Evolutionary conservation across 768 basidiomycete genomes (phyloP).

Genomic region (Trametes elegans): DNA sequence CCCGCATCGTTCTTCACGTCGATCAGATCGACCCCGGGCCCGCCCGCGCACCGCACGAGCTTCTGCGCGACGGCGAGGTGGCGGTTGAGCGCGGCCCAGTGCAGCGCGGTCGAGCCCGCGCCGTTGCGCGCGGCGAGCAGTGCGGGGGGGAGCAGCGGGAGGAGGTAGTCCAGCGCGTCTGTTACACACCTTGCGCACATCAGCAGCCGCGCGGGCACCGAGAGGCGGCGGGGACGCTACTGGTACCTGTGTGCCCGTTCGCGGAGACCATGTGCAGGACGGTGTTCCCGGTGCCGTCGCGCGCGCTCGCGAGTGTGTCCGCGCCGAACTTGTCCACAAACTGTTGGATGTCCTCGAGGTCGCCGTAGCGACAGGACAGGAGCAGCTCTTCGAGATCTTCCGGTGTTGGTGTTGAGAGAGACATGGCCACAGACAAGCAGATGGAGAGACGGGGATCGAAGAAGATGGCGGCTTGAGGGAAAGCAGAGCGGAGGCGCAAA

Average conservation of each 20-base stretch:
- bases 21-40: slow-evolving; percentile 66
- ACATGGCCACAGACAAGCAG: slow-evolving; percentile 9
- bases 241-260: slow-evolving; percentile 85
- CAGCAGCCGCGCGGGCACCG: slow-evolving; percentile 28
- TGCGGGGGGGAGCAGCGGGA: slow-evolving; percentile 54
- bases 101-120: slow-evolving; percentile 79
- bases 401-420: slow-evolving; percentile 12
- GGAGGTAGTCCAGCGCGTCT: slow-evolving; percentile 78
- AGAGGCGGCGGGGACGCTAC: slow-evolving; percentile 3
- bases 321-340: slow-evolving; percentile 62
- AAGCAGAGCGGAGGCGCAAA: background rate
- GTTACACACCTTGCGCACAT: slow-evolving; percentile 44
- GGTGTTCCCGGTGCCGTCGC: slow-evolving; percentile 78
- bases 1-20: slow-evolving; percentile 76
- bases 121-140: slow-evolving; percentile 63
- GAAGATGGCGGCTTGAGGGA: background rate
- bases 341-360: slow-evolving; percentile 70
- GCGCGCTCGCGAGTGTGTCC: slow-evolving; percentile 44
- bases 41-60: slow-evolving; percentile 54
- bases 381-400: slow-evolving; percentile 72
- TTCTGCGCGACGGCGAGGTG: slow-evolving; percentile 63
- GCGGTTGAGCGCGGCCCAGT: slow-evolving; percentile 88
- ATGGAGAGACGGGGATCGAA: background rate
- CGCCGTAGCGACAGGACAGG: slow-evolving; percentile 85
- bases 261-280: slow-evolving; percentile 84